Conservation (phyloP, 108 stramenopile genomes). For the Epithemia pelagica region DNA sequence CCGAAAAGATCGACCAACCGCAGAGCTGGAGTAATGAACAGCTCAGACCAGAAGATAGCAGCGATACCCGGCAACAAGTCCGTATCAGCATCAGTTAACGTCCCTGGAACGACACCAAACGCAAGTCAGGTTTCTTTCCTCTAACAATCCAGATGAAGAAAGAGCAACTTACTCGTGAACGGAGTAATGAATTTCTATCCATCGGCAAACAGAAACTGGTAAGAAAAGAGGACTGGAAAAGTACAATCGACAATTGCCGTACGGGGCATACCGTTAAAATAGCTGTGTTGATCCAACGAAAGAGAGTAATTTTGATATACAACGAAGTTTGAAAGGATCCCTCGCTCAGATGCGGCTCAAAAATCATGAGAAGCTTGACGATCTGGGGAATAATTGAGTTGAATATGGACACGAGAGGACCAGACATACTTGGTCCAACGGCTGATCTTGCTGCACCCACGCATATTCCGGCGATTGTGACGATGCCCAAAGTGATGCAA, state of each 20-base stretch:
- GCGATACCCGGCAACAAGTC: conserved; percentile 53
- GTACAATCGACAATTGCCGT: no score
- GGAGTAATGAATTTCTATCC: conserved; percentile 31
- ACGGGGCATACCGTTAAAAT: conserved; percentile 27
- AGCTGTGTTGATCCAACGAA: conserved; percentile 73
- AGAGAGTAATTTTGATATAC: conserved; percentile 71
- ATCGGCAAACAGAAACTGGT: no score
- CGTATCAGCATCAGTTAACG: conserved; percentile 25
- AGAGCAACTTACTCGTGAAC: conserved; percentile 18
- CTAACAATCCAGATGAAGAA: background rate
- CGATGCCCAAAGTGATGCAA: conserved; percentile 38
- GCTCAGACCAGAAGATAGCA: conserved; percentile 53
- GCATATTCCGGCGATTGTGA: conserved; percentile 27
- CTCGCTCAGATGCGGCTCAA: conserved; percentile 60
- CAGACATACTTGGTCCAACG: conserved; percentile 21
- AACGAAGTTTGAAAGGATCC: conserved; percentile 51
- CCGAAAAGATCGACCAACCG: conserved; percentile 45
- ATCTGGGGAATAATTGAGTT: conserved; percentile 55
- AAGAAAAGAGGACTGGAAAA: no score
- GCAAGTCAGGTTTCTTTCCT: conserved; percentile 51
- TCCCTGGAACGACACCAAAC: conserved; percentile 1
- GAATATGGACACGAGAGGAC: conserved; percentile 31
- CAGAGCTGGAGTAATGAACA: conserved; percentile 44
- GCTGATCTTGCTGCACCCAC: conserved; percentile 11
- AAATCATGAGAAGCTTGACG: conserved; percentile 45